Conservation (phyloP, 1,284 basidiomycete genomes). For the Trichosporon ovoides region DNA sequence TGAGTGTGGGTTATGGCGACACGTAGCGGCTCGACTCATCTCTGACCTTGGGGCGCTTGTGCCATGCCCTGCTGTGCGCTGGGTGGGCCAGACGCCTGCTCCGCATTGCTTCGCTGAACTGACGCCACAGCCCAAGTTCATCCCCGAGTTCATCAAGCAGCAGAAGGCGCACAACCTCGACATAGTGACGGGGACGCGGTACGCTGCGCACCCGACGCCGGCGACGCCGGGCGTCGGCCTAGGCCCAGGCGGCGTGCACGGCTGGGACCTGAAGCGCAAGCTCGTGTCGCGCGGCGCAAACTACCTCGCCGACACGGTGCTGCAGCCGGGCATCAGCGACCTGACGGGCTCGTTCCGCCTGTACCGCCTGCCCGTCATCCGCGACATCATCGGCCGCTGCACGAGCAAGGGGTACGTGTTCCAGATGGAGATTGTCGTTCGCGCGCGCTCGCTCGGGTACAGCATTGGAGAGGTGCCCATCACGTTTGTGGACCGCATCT, state of each 20-base stretch:
- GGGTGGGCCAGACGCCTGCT: not conserved
- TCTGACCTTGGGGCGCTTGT: no score
- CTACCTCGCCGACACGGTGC: constrained; percentile 72
- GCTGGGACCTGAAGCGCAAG: constrained; percentile 83
- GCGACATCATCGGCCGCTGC: constrained; percentile 73
- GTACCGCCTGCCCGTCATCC: constrained; percentile 69
- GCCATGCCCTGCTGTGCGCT: not conserved
- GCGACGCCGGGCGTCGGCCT: constrained; percentile 35
- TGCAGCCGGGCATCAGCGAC: constrained; percentile 78
- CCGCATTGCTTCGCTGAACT: no score
- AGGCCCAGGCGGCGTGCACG: constrained; percentile 73
- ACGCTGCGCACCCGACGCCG: constrained; percentile 50
- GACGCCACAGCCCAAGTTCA: constrained; percentile 78
- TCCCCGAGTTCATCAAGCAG: constrained; percentile 78
- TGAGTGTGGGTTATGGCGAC: no score
- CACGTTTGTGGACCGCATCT: constrained; percentile 87
- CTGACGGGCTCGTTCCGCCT: constrained; percentile 80
- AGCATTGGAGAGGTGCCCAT: constrained; percentile 84
- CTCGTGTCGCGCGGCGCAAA: constrained; percentile 79
- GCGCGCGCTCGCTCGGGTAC: constrained; percentile 74
- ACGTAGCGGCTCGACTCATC: no score
- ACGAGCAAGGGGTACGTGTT: constrained; percentile 87
- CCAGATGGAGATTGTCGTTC: constrained; percentile 96
- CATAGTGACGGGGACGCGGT: constrained; percentile 89
- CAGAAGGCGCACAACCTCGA: constrained; percentile 76